Evolutionary conservation across 1,284 basidiomycete species (phyloP), one percentile per base, ranked within the genome.

Genomic region (Pseudozyma thailandica): DNA sequence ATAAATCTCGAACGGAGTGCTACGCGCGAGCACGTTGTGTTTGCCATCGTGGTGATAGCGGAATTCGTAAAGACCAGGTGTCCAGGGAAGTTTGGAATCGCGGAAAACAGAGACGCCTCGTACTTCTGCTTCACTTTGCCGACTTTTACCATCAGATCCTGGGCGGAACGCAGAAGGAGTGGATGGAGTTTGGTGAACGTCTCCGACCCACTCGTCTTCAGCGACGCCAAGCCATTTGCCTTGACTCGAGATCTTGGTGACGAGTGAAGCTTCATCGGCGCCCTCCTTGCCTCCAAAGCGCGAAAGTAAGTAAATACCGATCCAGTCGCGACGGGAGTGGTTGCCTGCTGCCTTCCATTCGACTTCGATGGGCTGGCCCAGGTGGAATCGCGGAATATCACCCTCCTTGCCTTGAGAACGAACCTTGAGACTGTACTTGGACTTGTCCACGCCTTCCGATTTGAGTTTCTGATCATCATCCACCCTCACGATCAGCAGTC

Each of bases 261-360:
- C 71, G 20, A 70, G 52, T 12, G 49, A 37, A 7, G 50, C 30
- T 25, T 71, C 71, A 13, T 77, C 57, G 3, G 59, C 60, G 1
- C 59, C 64, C 13, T 50, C 20, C 43, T 46, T 35, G 13, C 53
- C 61, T 26, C 72, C 72, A 35, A 78, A 66, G 8, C 77, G 52
- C 12, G 51, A 57, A 4, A 79, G 46, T 1, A 65, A 59, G 79
- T 96, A 97, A 39, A 98, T 88, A 12, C 94, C 96, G 75, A 98
- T 92, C 96, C 95, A 98, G 83, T 98, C 95, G 74, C 90, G 89
- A n/a, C 92, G 87, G 15, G 93, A 95, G 81, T 98, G 95, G 58
- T 89, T 88, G 30, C 86, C 84, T 0, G 95, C 93, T 1, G 92
- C 94, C 50, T 89, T 88, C 94, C 94, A 98, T 41, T 88, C 87